A percentile compares a stretch with the other conserved stretches of the same genome.
Conservation (phyloP, 306 rosid species). For the Glycyrrhiza uralensis region DNA sequence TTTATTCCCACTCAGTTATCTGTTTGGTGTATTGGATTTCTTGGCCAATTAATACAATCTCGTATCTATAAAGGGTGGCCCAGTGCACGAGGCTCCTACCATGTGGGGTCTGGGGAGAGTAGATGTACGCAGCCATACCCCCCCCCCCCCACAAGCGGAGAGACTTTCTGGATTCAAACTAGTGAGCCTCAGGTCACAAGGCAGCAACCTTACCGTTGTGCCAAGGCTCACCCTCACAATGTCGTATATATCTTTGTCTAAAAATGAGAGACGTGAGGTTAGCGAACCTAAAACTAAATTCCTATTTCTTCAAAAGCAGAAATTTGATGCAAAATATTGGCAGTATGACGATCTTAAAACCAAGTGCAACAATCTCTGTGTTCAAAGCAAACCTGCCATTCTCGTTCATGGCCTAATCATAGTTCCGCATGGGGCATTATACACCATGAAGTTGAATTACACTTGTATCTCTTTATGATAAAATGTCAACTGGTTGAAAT, state of each 20-base stretch:
- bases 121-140: no score
- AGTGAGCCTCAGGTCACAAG: no score
- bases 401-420: background rate
- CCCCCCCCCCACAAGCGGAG: no score
- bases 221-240: no score
- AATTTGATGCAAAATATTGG: background rate
- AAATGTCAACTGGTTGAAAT: background rate
- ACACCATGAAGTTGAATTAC: background rate
- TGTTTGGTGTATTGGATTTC: background rate
- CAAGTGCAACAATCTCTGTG: background rate
- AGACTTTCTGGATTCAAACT: no score
- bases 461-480: background rate
- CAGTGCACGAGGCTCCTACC: no score
- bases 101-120: no score
- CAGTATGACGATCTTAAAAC: background rate
- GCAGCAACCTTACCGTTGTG: no score
- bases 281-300: background rate
- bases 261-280: background rate
- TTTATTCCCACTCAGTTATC: background rate
- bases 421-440: background rate
- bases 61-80: no score
- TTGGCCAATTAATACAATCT: background rate
- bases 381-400: background rate
- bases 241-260: no score
- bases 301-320: background rate